Evolutionary conservation across 371 early-diverging fungal species (phyloP).

Genomic region (Haplosporangium sp.): DNA sequence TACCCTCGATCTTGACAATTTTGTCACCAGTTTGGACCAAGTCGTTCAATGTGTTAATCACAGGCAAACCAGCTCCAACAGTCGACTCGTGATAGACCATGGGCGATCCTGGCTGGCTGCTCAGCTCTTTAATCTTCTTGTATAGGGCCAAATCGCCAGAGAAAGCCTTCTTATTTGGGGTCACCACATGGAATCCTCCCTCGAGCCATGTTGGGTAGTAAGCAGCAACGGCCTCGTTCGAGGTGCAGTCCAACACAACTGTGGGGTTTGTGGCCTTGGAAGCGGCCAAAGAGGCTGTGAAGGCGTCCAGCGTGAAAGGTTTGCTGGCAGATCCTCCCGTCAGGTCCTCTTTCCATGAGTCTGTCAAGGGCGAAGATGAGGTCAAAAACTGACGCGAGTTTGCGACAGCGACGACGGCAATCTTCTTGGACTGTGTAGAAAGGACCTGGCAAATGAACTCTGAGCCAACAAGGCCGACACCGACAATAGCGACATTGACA

Average conservation of each 20-base stretch:
- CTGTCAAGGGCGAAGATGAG: constrained; percentile 55
- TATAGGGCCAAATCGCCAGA: constrained; percentile 77
- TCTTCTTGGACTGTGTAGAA: constrained; percentile 47
- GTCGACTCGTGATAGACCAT: constrained; percentile 92
- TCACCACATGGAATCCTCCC: constrained; percentile 87
- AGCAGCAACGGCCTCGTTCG: constrained; percentile 80
- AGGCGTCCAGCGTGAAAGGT: constrained; percentile 55
- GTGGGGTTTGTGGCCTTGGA: constrained; percentile 60
- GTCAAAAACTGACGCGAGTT: constrained; percentile 58
- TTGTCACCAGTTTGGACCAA: constrained; percentile 93
- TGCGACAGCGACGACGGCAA: constrained; percentile 53
- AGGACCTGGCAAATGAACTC: constrained; percentile 73
- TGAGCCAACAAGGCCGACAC: constrained; percentile 93
- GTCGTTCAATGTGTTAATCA: constrained; percentile 90
- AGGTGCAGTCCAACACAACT: constrained; percentile 93
- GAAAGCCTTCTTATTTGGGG: constrained; percentile 98
- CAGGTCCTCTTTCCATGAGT: constrained; percentile 43
- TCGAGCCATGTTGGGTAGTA: constrained; percentile 87
- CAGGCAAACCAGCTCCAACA: constrained; percentile 98
- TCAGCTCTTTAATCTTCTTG: constrained; percentile 73
- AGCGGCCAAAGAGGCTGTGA: constrained; percentile 65
- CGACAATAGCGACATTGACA: constrained; percentile 89
- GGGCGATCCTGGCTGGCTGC: constrained; percentile 58
- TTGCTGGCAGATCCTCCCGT: constrained; percentile 7
- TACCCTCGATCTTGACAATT: constrained; percentile 92